A percentile compares a stretch with the other conserved stretches of the same genome.
Evolutionary conservation across 305 asterid genomes (phyloP).

Genomic region (Solanum hybrid): DNA sequence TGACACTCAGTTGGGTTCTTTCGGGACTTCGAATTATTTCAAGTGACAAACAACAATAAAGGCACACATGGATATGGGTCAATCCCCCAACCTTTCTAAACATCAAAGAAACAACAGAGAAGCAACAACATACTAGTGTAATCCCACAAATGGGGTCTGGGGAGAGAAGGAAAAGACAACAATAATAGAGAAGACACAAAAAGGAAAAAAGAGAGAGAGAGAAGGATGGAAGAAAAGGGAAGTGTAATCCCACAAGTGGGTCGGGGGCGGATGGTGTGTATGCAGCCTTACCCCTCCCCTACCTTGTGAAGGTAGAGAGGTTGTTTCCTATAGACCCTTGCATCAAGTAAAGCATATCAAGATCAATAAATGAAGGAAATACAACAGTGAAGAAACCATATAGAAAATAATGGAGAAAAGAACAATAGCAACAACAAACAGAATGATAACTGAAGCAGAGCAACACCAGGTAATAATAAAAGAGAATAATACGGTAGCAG

Average conservation of each 20-base stretch:
- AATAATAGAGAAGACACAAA: not conserved
- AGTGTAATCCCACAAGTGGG: not conserved
- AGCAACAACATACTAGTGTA: not conserved
- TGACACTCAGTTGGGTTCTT: not conserved
- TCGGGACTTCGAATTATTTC: not conserved
- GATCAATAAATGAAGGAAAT: not conserved
- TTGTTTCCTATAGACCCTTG: not conserved
- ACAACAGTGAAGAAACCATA: not conserved
- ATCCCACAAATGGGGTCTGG: not conserved
- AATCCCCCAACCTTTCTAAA: not conserved
- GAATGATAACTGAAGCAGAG: not conserved
- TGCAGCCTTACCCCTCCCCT: not conserved
- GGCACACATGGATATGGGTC: not conserved
- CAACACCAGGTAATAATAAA: not conserved
- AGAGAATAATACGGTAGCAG: not conserved
- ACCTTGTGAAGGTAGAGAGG: not conserved
- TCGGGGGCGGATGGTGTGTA: not conserved
- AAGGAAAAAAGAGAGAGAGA: not conserved
- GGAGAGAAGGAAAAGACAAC: not conserved
- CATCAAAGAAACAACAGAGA: not conserved
- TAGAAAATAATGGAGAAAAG: not conserved
- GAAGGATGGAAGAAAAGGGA: not conserved
- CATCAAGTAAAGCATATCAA: not conserved
- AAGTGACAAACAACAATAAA: not conserved
- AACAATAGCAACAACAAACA: not conserved